Evolutionary conservation across 2,329 filamentous ascomycete species (phyloP).

Genomic region (Colletotrichum siamense): DNA sequence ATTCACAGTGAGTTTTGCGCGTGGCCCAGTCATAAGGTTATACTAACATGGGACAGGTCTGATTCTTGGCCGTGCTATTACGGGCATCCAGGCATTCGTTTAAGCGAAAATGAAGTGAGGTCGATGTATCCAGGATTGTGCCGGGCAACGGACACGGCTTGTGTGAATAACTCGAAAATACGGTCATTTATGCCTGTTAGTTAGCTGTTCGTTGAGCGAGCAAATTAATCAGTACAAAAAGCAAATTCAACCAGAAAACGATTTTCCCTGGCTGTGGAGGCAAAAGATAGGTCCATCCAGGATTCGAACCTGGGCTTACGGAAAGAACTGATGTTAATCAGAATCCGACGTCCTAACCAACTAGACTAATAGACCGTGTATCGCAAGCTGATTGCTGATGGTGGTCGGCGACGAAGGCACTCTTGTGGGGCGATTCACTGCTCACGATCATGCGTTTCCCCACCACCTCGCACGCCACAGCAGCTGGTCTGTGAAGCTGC

Average conservation of each 20-base stretch:
- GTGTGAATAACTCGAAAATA: not conserved
- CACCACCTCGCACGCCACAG: not conserved
- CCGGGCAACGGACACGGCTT: not conserved
- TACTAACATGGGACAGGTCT: slow-evolving; percentile 56
- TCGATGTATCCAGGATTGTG: not conserved
- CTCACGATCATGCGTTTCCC: not conserved
- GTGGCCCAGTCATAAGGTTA: not conserved
- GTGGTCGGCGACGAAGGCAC: not conserved
- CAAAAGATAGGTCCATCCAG: slow-evolving; percentile 19
- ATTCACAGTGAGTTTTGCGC: slow-evolving; percentile 78
- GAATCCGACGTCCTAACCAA: slow-evolving; percentile 24
- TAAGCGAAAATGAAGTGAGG: slow-evolving; percentile 37
- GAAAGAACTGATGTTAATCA: slow-evolving; percentile 6
- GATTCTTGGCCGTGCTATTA: slow-evolving; percentile 72
- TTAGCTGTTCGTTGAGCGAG: not conserved
- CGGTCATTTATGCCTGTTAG: not conserved
- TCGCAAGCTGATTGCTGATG: not conserved
- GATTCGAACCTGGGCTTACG: slow-evolving; percentile 23
- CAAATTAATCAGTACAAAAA: not conserved
- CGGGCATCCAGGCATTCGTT: slow-evolving; percentile 81
- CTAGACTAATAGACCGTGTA: slow-evolving; percentile 20
- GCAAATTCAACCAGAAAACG: not conserved
- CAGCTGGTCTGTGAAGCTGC: not conserved
- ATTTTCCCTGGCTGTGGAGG: not conserved
- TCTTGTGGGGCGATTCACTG: not conserved